A percentile compares a stretch with the other conserved stretches of the same genome.
Conservation (phyloP, 495 filamentous ascomycete species). For the Annulohypoxylon stygium region DNA sequence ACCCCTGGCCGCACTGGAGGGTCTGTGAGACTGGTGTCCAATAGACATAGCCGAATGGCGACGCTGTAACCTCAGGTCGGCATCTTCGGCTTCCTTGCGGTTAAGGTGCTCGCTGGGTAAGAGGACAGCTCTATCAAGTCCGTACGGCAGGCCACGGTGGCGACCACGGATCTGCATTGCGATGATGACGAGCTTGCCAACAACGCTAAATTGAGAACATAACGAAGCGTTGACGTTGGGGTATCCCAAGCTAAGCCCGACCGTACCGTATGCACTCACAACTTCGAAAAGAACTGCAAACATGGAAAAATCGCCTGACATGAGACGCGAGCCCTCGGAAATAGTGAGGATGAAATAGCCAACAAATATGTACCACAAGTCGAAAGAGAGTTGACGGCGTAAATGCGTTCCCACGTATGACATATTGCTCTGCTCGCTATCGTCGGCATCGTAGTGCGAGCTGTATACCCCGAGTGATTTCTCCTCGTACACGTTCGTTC, state of each 20-base stretch:
- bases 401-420: slow-evolving; percentile 91
- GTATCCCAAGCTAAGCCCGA: slow-evolving; percentile 90
- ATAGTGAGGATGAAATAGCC: slow-evolving; percentile 91
- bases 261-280: slow-evolving; percentile 93
- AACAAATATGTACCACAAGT: slow-evolving; percentile 93
- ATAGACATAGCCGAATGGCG: slow-evolving; percentile 67
- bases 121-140: slow-evolving; percentile 89
- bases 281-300: slow-evolving; percentile 91
- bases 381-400: slow-evolving; percentile 89
- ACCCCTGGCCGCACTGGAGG: slow-evolving; percentile 37
- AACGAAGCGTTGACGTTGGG: slow-evolving; percentile 80
- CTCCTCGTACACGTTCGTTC: slow-evolving; percentile 98
- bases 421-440: slow-evolving; percentile 65
- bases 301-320: slow-evolving; percentile 73
- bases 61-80: slow-evolving; percentile 66
- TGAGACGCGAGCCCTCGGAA: slow-evolving; percentile 76
- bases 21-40: slow-evolving; percentile 33
- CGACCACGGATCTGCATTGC: slow-evolving; percentile 94
- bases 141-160: slow-evolving; percentile 91
- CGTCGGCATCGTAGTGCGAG: slow-evolving; percentile 51
- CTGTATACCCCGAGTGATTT: slow-evolving; percentile 87
- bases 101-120: slow-evolving; percentile 83
- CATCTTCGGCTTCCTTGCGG: slow-evolving; percentile 73
- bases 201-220: slow-evolving; percentile 77
- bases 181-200: slow-evolving; percentile 93